These are phyloP conservation scores for Fomitopsis serialis DNA, from an alignment of 768 basidiomycete species.

Conservation along the genomic window DNA sequence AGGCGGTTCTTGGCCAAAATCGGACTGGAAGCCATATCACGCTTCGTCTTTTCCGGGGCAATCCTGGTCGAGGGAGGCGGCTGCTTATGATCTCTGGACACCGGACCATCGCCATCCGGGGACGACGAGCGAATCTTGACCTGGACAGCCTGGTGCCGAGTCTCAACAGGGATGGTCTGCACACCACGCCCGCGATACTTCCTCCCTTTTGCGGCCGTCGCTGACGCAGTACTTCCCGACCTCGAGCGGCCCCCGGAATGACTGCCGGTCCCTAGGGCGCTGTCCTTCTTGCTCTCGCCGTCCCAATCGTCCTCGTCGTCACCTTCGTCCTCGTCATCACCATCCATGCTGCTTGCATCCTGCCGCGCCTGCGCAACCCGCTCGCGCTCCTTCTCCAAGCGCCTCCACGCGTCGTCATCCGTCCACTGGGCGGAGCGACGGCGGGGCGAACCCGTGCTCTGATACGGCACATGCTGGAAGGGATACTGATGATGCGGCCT, in stretches of 20 bases:
- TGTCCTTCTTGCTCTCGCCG: conserved; percentile 18
- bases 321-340: conserved; percentile 74
- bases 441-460: background rate
- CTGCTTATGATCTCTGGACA: conserved; percentile 6
- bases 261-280: conserved; percentile 23
- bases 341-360: conserved; percentile 75
- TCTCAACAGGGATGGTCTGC: conserved; percentile 59
- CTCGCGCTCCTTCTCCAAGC: conserved; percentile 28
- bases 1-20: background rate
- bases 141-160: conserved; percentile 55
- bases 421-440: background rate
- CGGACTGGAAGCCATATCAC: conserved; percentile 10
- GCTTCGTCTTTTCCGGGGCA: background rate
- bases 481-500: conserved; percentile 41
- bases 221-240: conserved; percentile 28
- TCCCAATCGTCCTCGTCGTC: conserved; percentile 38
- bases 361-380: conserved; percentile 47
- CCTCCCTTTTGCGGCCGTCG: conserved; percentile 36
- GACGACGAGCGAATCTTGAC: conserved; percentile 27
- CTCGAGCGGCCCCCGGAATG: conserved; percentile 13
- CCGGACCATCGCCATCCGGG: conserved; percentile 8
- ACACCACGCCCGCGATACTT: conserved; percentile 65
- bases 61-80: background rate
- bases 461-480: background rate
- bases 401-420: conserved; percentile 27